Conservation (phyloP, 129 eudicot genomes). For the Pseudognaphalium luteoalbum region DNA sequence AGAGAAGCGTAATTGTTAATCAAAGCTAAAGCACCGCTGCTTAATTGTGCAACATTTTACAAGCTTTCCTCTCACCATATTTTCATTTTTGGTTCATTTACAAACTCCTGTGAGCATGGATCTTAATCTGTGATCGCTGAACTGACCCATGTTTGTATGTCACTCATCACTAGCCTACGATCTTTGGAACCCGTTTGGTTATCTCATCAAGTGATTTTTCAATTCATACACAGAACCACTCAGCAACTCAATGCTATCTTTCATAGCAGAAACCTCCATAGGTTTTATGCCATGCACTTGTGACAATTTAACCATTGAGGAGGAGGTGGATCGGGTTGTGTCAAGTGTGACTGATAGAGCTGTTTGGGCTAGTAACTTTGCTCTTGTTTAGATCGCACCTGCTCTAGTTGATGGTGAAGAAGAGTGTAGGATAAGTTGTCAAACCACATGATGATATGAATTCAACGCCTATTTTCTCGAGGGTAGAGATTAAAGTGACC, state of each 20-base stretch:
- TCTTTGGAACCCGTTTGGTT: conserved; percentile 22
- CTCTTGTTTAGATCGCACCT: conserved; percentile 40
- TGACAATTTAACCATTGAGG: conserved; percentile 38
- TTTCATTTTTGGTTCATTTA: conserved; percentile 39
- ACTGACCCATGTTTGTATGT: conserved; percentile 64
- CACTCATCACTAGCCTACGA: conserved; percentile 23
- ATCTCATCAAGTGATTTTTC: conserved; percentile 38
- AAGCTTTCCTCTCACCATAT: conserved; percentile 46
- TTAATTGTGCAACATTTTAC: conserved; percentile 47
- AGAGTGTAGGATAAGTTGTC: conserved; percentile 42
- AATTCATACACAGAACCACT: conserved; percentile 38
- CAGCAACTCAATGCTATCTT: conserved; percentile 42
- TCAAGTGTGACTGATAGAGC: conserved; percentile 39
- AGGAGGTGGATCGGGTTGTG: conserved; percentile 37
- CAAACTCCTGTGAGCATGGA: conserved; percentile 57
- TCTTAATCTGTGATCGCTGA: conserved; percentile 55
- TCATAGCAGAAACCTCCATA: conserved; percentile 40
- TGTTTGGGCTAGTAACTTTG: conserved; percentile 39
- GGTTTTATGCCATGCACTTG: conserved; percentile 34
- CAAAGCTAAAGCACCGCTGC: conserved; percentile 57
- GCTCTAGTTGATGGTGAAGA: conserved; percentile 43
- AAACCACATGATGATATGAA: conserved; percentile 46
- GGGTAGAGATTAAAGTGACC: conserved; percentile 13
- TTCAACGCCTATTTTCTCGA: conserved; percentile 24
- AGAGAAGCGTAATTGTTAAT: conserved; percentile 50